Base-by-base conservation (phyloP, 1,139 yeast genomes). In the Blastobotrys raffinosifermentans region DNA sequence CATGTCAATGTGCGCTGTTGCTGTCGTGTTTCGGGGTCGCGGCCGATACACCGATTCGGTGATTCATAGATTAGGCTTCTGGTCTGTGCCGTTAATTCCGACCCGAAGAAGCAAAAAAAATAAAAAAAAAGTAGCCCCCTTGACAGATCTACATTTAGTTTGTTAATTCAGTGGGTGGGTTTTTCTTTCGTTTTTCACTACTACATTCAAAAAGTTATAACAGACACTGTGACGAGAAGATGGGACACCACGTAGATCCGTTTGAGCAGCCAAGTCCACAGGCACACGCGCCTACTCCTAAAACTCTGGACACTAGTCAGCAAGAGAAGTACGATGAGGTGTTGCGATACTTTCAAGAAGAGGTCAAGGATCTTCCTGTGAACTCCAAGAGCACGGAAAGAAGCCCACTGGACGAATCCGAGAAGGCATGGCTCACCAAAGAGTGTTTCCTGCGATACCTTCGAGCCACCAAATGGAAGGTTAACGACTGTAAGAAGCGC, bases 381-480 rank as follows among this genome's bases (percentile, higher is more conserved):
- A 51, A 60, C 8, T 70, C 67, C 49, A 57, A 57, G 43, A 54
- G 51, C 27, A 46, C 50, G 9, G 54, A 55, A 2, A 54, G 46
- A 34, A 49, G 49, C 16, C 70, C 74, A 2, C 54, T 84, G 22
- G 58, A 70, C 2, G 73, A 66, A 11, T 73, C 68, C 40, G 97
- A 91, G 58, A 77, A 75, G 54, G 84, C 94, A 1, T 91, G 97
- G 96, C 66, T 91, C 37, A 83, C 96, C 3, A 73, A 80, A 49
- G 97, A 91, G 57, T 91, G 97, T 55, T 70, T 91, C 39, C 63
- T 86, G 52, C 71, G 98, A 53, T 91, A 89, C 54, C 66, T 89
- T 39, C 71, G 96, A 35, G 98, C 97, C 9, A 80, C 95, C 33
- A 89, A 86, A 58, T 91, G 97, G 96, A 72, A 75, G 31, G 68